Evolutionary conservation across 1,139 yeast genomes (phyloP), one percentile per base, ranked within the genome.

Genomic region (Sugiyamaella castrensis): DNA sequence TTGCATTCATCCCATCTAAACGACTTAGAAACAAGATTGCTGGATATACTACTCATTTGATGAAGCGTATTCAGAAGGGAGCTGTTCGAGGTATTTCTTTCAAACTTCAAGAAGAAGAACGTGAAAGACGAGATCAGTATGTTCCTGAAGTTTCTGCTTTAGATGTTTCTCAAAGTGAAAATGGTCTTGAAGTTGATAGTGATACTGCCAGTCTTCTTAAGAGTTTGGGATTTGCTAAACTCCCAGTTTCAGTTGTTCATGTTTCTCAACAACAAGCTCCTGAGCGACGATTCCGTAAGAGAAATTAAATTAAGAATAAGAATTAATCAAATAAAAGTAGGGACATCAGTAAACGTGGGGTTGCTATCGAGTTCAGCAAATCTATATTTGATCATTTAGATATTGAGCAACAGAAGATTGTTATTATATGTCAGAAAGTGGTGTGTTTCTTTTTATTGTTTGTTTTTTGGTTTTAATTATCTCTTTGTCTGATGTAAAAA

Each of bases 61-160:
- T 92, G 98, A 91, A 88, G 85, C 91, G 99, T 83, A 92, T 92
- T 74, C 98, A 94, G 81, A 92, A 92, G 84, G 99, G 99, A 73
- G 98, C 99, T 82, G 99, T 92, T 70, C 91, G 98, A 85, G 99
- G 99, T 82, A 94, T 92, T 69, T 92, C 98, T 71, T 92, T 92
- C 96, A 94, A 94, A 81, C 88, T 92, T 74, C 99, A 92, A 84
- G 99, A 92, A 82, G 99, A 92, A 81, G 99, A 94, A 84, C 92
- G 98, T 85, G 99, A 94, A 82, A 87, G 98, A 83, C 92, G 94
- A 82, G 99, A 94, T 79, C 98, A 94, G 82, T 94, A 91, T 80
- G 98, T 94, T 71, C 99, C 99, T 79, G 98, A 91, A 76, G 95
- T 91, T 72, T 94, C 98, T 74, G 99, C 98, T 75, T 87, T 94